Percentiles rank a stretch among this genome's conserved stretches.
These are phyloP conservation scores for Westerdykella aurantiaca DNA, from an alignment of 2,329 filamentous ascomycete genomes.

Conservation along the genomic window DNA sequence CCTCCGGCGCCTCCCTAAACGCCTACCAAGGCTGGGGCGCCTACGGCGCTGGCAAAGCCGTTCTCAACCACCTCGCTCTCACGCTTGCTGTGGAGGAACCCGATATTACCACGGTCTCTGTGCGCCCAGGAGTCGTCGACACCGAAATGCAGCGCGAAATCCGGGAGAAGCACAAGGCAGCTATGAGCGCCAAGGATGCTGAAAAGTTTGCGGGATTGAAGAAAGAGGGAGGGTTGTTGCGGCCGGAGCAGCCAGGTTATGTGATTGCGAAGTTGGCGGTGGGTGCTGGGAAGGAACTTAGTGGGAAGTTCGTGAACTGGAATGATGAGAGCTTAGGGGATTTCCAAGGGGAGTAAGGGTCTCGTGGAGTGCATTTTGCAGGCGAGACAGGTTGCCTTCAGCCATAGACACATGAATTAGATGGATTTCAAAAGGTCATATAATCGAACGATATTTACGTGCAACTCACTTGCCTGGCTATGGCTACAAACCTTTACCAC, in stretches of 20 bases:
- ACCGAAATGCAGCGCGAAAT: slow-evolving; percentile 88
- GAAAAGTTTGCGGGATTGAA: slow-evolving; percentile 65
- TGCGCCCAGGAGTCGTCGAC: slow-evolving; percentile 77
- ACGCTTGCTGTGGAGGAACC: slow-evolving; percentile 74
- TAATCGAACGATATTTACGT: no score
- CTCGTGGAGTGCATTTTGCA: no score
- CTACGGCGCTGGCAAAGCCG: slow-evolving; percentile 79
- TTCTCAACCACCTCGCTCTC: slow-evolving; percentile 69
- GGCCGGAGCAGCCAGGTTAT: slow-evolving; percentile 75
- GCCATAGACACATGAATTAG: no score
- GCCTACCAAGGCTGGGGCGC: slow-evolving; percentile 69
- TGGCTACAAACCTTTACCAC: no score
- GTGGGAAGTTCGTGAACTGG: slow-evolving; percentile 64
- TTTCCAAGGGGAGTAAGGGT: slow-evolving; percentile 18
- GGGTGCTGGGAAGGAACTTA: slow-evolving; percentile 59
- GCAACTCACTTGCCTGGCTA: no score
- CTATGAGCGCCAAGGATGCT: slow-evolving; percentile 54
- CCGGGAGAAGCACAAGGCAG: slow-evolving; percentile 61
- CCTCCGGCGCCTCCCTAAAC: slow-evolving; percentile 66
- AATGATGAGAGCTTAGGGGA: slow-evolving; percentile 24
- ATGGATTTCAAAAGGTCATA: no score
- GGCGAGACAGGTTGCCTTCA: no score
- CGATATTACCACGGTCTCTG: slow-evolving; percentile 63
- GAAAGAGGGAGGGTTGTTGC: slow-evolving; percentile 64
- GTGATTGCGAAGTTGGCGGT: slow-evolving; percentile 78